phyloP scores from a whole-genome alignment of 2,329 filamentous ascomycete species.

The Xylariaceae sp. region DNA sequence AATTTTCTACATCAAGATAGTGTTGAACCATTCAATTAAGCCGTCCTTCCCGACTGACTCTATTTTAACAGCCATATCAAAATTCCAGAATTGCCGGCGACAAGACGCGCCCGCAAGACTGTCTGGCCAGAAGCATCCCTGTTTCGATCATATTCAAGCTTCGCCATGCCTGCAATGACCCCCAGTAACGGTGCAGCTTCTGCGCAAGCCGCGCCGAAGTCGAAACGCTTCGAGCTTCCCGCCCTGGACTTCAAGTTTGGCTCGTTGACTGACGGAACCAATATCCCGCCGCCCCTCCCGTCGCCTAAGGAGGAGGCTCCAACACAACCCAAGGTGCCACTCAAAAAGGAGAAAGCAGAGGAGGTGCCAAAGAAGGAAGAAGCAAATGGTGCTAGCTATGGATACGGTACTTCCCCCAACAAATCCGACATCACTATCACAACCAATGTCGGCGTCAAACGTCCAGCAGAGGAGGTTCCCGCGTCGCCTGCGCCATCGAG shows the following conservation, averaged over 20 bases:
- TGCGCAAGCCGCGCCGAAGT: constrained; percentile 25
- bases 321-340: constrained; percentile 49
- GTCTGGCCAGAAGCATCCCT: neutral
- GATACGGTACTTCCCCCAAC: constrained; percentile 46
- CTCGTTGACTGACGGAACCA: constrained; percentile 64
- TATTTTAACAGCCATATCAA: constrained; percentile 14
- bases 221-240: constrained; percentile 61
- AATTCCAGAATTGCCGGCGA: constrained; percentile 4
- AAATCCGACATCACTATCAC: constrained; percentile 38
- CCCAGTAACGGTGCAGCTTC: constrained; percentile 31
- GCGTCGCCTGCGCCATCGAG: constrained; percentile 58
- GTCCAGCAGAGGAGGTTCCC: constrained; percentile 56
- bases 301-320: constrained; percentile 57
- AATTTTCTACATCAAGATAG: constrained; percentile 22
- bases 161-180: constrained; percentile 32
- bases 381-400: constrained; percentile 46
- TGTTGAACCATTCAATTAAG: constrained; percentile 22
- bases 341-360: constrained; percentile 32
- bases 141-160: neutral
- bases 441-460: constrained; percentile 51
- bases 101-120: constrained; percentile 8
- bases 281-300: constrained; percentile 64
- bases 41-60: constrained; percentile 26
- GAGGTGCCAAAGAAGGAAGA: constrained; percentile 33
- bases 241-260: constrained; percentile 64